Evolutionary conservation across 202 grass and related monocot species (phyloP), one percentile per base, ranked within the genome.

Genomic region (Eragrostis tef): DNA sequence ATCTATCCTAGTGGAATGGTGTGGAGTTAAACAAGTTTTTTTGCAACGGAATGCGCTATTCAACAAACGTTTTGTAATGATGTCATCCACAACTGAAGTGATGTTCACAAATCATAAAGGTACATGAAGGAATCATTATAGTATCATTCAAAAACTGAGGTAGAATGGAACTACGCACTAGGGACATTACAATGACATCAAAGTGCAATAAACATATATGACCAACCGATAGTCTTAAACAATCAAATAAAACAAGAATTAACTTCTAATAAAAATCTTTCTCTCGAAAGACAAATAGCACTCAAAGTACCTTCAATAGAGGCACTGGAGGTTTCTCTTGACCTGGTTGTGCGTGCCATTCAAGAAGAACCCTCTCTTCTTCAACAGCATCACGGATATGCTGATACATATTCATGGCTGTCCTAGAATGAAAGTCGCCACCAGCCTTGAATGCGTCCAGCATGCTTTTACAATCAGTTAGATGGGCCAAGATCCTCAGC

Each of bases 351-450:
- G 91, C 88, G 70, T 94, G 75, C 91, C 94, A 97, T 65, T 97
- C 91, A 75, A 97, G 94, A 74, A 97, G 87, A 48, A 91, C 91
- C 79, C 74, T 85, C 56, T 87, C 90, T 81, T 94, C 77, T 68
- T 92, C n/a, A 84, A 97, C 94, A 88, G 85, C 94, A 69, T 91
- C 61, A 57, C 87, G 83, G 41, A 97, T 79, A 86, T 97, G 87
- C 63, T 86, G 71, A 47, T 93, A 91, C 94, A 97, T 97, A 91
- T 91, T 93, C 87, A 97, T 91, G 50, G 94, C 92, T 81, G 94
- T 97, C 74, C 91, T 93, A 73, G 94, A 97, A 89, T 97, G 91
- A 48, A 97, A 97, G 87, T 94, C 94, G 57, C 94, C 94, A 67
- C 91, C 91, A 78, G 86, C 83, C 85, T 86, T 91, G 78, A 97